A percentile compares a stretch with the other conserved stretches of the same genome.
phyloP scores from a whole-genome alignment of 768 basidiomycete species.

The Macrolepiota dolichaula region DNA sequence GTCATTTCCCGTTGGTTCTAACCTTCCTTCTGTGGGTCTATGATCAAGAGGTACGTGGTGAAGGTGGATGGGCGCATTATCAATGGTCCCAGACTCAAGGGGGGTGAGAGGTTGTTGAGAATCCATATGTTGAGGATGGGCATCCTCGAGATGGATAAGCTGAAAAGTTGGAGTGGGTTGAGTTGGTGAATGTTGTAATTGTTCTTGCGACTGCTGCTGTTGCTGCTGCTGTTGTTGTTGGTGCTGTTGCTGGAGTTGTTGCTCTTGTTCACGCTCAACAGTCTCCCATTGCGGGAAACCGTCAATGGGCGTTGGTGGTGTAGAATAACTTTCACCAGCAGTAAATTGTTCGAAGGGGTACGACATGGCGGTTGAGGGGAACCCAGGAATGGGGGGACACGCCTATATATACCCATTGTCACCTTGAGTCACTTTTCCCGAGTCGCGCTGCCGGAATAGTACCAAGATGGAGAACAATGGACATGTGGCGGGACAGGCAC shows the following conservation, averaged over 20 bases:
- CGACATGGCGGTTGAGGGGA: conserved; percentile 35
- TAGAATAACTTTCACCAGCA: conserved; percentile 43
- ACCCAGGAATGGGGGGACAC: neutral
- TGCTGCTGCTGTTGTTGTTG: conserved; percentile 27
- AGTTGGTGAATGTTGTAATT: conserved; percentile 21
- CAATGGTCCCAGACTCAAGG: neutral
- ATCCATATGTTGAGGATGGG: conserved; percentile 8
- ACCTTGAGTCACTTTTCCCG: conserved; percentile 25
- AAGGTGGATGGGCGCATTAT: conserved; percentile 13
- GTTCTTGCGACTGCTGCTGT: conserved; percentile 21
- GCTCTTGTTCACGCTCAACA: conserved; percentile 37
- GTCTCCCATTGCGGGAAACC: conserved; percentile 38
- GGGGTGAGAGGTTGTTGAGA: conserved; percentile 4
- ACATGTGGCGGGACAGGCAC: conserved; percentile 24
- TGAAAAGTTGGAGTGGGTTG: conserved; percentile 13
- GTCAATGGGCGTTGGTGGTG: conserved; percentile 45
- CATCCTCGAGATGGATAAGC: conserved; percentile 14
- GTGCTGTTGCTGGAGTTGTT: conserved; percentile 32
- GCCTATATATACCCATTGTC: conserved; percentile 32
- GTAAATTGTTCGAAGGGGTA: conserved; percentile 43
- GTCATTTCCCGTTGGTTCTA: conserved; percentile 9
- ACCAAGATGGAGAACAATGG: conserved; percentile 30
- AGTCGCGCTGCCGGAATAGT: conserved; percentile 10
- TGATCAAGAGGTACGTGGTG: conserved; percentile 11
- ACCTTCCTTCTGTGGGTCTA: conserved; percentile 13